These are phyloP conservation scores for Fulvia fulva DNA, from an alignment of 2,329 filamentous ascomycete species.

Conservation along the genomic window DNA sequence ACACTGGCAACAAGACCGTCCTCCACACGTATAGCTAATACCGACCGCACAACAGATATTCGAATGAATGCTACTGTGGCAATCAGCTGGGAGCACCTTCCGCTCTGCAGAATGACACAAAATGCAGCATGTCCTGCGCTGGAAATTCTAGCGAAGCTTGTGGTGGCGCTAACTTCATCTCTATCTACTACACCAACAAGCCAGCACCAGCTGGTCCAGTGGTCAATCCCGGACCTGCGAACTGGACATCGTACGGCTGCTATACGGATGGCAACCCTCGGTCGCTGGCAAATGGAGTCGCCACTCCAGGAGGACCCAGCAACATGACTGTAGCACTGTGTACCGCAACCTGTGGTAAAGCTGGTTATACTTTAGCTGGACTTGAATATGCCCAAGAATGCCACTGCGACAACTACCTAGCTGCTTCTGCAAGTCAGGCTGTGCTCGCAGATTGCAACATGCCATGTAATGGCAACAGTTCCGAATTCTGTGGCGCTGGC, in stretches of 20 bases:
- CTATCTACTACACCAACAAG: constrained; percentile 26
- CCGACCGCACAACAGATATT: not conserved
- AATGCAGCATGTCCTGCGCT: constrained; percentile 29
- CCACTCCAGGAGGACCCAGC: constrained; percentile 20
- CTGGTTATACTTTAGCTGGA: constrained; percentile 31
- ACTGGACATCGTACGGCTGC: constrained; percentile 33
- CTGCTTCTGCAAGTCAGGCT: constrained; percentile 15
- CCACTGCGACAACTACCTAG: constrained; percentile 29
- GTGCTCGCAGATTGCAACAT: constrained; percentile 26
- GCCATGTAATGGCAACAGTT: constrained; percentile 28
- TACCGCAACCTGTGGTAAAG: constrained; percentile 24
- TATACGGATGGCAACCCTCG: constrained; percentile 27
- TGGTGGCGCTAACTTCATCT: constrained; percentile 23
- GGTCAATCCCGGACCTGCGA: constrained; percentile 18
- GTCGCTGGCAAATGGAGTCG: constrained; percentile 18
- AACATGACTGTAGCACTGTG: constrained; percentile 29
- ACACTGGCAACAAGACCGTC: too few species aligned
- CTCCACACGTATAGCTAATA: too few species aligned
- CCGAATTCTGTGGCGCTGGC: constrained; percentile 30
- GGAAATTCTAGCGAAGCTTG: constrained; percentile 31
- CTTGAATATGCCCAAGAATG: constrained; percentile 37
- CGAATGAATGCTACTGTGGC: constrained; percentile 22
- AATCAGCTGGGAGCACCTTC: constrained; percentile 22
- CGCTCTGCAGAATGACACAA: constrained; percentile 19
- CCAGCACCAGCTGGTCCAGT: constrained; percentile 16